Conservation (phyloP, 768 basidiomycete species). For the Neoboletus brunneissimus region DNA sequence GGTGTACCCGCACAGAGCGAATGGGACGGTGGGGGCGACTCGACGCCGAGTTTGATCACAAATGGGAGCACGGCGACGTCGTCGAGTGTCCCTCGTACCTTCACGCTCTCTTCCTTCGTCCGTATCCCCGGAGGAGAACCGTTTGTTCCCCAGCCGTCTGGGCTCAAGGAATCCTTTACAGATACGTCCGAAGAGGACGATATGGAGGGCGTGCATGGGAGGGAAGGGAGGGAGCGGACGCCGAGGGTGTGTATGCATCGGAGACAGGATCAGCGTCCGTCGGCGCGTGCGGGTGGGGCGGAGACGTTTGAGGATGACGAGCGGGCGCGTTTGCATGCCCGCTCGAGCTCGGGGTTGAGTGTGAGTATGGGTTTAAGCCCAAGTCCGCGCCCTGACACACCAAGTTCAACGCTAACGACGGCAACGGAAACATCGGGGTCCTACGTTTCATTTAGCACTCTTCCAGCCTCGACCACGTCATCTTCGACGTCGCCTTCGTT, state of each 20-base stretch:
- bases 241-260: slow-evolving; percentile 1
- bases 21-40: slow-evolving; percentile 1
- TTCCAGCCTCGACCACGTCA: slow-evolving; percentile 18
- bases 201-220: not conserved
- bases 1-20: not conserved
- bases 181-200: slow-evolving; percentile 21
- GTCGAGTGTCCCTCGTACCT: slow-evolving; percentile 12
- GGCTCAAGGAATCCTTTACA: slow-evolving; percentile 19
- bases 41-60: slow-evolving; percentile 26
- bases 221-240: not conserved
- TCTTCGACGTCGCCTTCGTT: slow-evolving; percentile 14
- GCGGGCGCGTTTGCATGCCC: not conserved
- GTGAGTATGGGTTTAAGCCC: not conserved
- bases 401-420: slow-evolving; percentile 21
- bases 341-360: not conserved
- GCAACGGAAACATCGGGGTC: slow-evolving; percentile 22
- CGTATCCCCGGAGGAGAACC: slow-evolving; percentile 4
- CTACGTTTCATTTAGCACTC: slow-evolving; percentile 22
- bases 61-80: slow-evolving; percentile 16
- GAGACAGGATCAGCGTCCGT: slow-evolving; percentile 7
- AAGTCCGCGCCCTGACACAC: slow-evolving; percentile 17
- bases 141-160: slow-evolving; percentile 17
- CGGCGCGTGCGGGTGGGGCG: not conserved
- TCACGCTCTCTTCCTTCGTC: not conserved
- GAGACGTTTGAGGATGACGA: slow-evolving; percentile 10